A percentile compares a stretch with the other conserved stretches of the same genome.
phyloP scores from a whole-genome alignment of 164 flowering plant species.

The Nymphaea thermarum region DNA sequence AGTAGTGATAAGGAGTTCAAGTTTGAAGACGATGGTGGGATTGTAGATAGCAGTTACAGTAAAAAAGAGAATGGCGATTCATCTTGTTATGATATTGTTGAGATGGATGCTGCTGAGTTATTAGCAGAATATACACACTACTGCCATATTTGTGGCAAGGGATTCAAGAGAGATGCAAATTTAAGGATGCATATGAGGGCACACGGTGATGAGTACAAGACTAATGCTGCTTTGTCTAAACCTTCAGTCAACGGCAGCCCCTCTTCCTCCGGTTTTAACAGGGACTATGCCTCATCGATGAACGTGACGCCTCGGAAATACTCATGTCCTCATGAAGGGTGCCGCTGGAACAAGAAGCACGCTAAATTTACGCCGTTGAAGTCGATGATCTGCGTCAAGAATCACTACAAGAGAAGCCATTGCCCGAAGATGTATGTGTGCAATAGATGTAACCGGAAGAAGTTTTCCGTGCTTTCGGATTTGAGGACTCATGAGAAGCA shows the following conservation, averaged over 20 bases:
- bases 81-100: slow-evolving; percentile 21
- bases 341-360: slow-evolving; percentile 68
- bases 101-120: slow-evolving; percentile 38
- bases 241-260: slow-evolving; percentile 5
- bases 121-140: slow-evolving; percentile 55
- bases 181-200: slow-evolving; percentile 90
- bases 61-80: background rate
- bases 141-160: slow-evolving; percentile 64
- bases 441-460: slow-evolving; percentile 56
- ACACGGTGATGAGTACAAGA: slow-evolving; percentile 66
- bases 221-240: slow-evolving; percentile 37
- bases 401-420: slow-evolving; percentile 81
- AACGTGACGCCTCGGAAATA: slow-evolving; percentile 30
- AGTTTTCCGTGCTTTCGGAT: slow-evolving; percentile 74
- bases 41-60: background rate
- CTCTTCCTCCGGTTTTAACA: too few species aligned
- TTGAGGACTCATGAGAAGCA: slow-evolving; percentile 84
- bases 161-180: slow-evolving; percentile 79
- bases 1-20: background rate
- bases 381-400: slow-evolving; percentile 70
- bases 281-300: slow-evolving; percentile 1
- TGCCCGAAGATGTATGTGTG: slow-evolving; percentile 75
- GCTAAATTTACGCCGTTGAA: slow-evolving; percentile 72
- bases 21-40: slow-evolving; percentile 1
- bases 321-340: slow-evolving; percentile 70